Conservation (phyloP, 2,329 filamentous ascomycete species). For the Alternaria novae-zelandiae region DNA sequence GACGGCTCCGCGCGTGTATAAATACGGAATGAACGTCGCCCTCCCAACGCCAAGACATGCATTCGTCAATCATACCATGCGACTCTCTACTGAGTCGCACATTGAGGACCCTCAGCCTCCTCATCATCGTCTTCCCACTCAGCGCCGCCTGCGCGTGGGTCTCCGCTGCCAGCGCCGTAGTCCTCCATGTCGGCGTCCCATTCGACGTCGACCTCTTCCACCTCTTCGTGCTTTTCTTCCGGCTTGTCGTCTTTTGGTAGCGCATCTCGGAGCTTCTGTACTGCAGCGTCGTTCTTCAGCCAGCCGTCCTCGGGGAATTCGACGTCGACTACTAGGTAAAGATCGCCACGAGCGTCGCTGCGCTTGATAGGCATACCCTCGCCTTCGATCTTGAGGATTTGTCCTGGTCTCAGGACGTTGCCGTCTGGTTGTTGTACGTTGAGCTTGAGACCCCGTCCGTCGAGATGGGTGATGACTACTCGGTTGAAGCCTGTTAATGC, state of each 20-base stretch:
- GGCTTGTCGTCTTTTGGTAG: constrained; percentile 67
- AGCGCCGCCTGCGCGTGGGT: constrained; percentile 68
- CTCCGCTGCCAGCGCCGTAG: constrained; percentile 75
- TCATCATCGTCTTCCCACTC: constrained; percentile 76
- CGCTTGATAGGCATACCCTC: constrained; percentile 96
- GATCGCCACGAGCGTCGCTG: constrained; percentile 80
- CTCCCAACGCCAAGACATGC: constrained; percentile 33
- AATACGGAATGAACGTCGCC: constrained; percentile 9
- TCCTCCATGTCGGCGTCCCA: constrained; percentile 83
- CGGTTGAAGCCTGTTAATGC: constrained; percentile 88
- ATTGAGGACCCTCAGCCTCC: constrained; percentile 68
- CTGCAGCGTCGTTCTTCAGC: constrained; percentile 71
- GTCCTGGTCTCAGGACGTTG: constrained; percentile 80
- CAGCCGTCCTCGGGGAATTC: constrained; percentile 89
- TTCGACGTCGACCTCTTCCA: constrained; percentile 86
- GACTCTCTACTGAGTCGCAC: constrained; percentile 68
- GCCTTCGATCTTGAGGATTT: constrained; percentile 82
- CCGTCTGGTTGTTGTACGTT: constrained; percentile 73
- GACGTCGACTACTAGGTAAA: constrained; percentile 86
- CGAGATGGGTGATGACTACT: constrained; percentile 88
- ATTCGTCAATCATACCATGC: constrained; percentile 23
- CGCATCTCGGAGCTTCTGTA: constrained; percentile 74
- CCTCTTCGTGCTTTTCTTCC: constrained; percentile 70
- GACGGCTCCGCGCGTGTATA: background rate
- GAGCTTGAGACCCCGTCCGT: constrained; percentile 87